Percentiles rank a stretch among this genome's conserved stretches.
These are phyloP conservation scores for Pseudogymnoascus sp. DNA, from an alignment of 2,329 filamentous ascomycete genomes.

Conservation along the genomic window DNA sequence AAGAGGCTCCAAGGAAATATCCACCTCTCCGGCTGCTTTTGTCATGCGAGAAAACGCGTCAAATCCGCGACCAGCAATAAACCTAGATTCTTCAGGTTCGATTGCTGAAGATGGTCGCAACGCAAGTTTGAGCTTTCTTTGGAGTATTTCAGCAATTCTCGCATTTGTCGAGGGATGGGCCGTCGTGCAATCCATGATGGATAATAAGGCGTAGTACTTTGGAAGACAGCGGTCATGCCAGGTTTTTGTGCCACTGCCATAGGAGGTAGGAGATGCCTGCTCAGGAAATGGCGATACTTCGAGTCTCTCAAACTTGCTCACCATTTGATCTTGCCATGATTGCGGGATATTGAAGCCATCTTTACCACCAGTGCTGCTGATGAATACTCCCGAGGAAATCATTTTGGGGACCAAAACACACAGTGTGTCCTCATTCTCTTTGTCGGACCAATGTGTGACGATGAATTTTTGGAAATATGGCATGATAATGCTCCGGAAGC, in stretches of 20 bases:
- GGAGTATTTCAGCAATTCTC: conserved; percentile 56
- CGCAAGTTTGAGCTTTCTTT: conserved; percentile 57
- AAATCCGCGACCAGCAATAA: conserved; percentile 69
- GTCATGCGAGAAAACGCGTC: conserved; percentile 62
- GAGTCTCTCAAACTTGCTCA: conserved; percentile 58
- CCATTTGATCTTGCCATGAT: conserved; percentile 65
- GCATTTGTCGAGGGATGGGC: conserved; percentile 60
- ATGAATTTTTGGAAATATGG: conserved; percentile 74
- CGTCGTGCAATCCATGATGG: conserved; percentile 51
- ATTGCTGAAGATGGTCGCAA: conserved; percentile 52
- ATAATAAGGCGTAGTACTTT: conserved; percentile 59
- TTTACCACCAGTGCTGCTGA: conserved; percentile 39
- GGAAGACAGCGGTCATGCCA: conserved; percentile 57
- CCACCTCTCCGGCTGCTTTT: conserved; percentile 47
- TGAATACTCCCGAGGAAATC: conserved; percentile 47
- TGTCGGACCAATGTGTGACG: conserved; percentile 61
- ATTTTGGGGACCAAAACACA: conserved; percentile 62
- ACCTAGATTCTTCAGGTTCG: conserved; percentile 56
- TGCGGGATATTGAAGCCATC: conserved; percentile 51
- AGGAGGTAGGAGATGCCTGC: conserved; percentile 40
- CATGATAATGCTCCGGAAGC: conserved; percentile 72
- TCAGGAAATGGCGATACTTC: conserved; percentile 59
- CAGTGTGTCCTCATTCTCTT: conserved; percentile 56
- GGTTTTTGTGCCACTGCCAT: conserved; percentile 51
- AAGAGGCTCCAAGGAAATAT: conserved; percentile 53